Conservation (phyloP, 1,284 basidiomycete genomes). For the Tilletia caries region DNA sequence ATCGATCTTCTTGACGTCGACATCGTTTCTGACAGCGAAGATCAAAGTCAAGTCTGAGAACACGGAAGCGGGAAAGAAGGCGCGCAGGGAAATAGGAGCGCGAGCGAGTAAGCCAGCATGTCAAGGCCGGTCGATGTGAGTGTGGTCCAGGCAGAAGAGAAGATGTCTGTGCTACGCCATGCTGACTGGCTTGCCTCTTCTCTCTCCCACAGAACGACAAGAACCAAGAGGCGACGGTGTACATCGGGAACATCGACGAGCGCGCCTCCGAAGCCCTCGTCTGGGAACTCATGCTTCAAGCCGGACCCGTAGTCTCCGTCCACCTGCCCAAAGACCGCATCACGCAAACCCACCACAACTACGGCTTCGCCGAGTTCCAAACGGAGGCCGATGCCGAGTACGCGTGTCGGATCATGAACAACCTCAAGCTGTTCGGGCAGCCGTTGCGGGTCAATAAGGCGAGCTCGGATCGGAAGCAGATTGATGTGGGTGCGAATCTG, state of each 20-base stretch:
- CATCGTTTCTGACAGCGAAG: background rate
- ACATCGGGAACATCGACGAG: slow-evolving; percentile 85
- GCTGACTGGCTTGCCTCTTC: background rate
- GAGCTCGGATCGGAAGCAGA: slow-evolving; percentile 87
- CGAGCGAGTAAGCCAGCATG: background rate
- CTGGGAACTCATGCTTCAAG: slow-evolving; percentile 98
- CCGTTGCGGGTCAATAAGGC: slow-evolving; percentile 98
- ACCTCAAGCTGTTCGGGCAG: slow-evolving; percentile 98
- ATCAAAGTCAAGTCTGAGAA: background rate
- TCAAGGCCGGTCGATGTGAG: slow-evolving; percentile 7
- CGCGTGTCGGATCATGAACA: slow-evolving; percentile 99
- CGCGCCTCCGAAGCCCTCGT: slow-evolving; percentile 86
- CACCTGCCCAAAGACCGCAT: slow-evolving; percentile 95
- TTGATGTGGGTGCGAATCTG: slow-evolving; percentile 94
- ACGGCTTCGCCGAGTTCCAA: slow-evolving; percentile 97
- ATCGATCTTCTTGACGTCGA: too few relatives aligned
- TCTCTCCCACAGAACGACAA: slow-evolving; percentile 1
- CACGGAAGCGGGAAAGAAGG: background rate
- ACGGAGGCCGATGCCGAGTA: slow-evolving; percentile 98
- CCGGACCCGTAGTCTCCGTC: slow-evolving; percentile 84
- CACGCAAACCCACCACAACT: slow-evolving; percentile 95
- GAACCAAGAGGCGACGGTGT: slow-evolving; percentile 53
- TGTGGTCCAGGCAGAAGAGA: too few relatives aligned
- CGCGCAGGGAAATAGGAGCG: background rate
- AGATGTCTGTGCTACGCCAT: background rate